Conservation (phyloP, 192 early-diverging fungal genomes). For the Coemansia sp. region DNA sequence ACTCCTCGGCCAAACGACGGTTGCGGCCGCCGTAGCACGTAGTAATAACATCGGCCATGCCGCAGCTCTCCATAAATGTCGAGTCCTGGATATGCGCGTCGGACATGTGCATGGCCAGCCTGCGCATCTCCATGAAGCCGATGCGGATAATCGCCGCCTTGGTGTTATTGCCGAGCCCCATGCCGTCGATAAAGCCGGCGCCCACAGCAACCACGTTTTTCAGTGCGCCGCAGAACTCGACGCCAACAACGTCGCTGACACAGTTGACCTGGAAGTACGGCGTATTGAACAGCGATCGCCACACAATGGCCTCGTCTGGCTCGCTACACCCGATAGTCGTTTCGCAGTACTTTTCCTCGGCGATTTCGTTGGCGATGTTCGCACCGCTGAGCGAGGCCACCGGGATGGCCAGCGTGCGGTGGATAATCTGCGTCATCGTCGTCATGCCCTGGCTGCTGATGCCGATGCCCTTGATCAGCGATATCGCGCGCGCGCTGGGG, state of each 20-base stretch:
- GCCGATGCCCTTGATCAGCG: constrained; percentile 93
- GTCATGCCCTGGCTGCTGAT: constrained; percentile 71
- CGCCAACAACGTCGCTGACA: constrained; percentile 84
- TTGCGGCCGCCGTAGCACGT: constrained; percentile 98
- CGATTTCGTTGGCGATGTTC: constrained; percentile 97
- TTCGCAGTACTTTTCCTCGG: constrained; percentile 92
- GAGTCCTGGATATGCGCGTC: constrained; percentile 78
- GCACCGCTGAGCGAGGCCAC: constrained; percentile 89
- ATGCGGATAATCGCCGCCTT: constrained; percentile 97
- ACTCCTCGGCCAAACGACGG: constrained; percentile 88
- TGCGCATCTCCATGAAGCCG: constrained; percentile 94
- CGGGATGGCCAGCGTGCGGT: constrained; percentile 71
- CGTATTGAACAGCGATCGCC: constrained; percentile 81
- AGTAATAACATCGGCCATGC: constrained; percentile 94
- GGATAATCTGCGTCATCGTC: constrained; percentile 80
- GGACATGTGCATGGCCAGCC: constrained; percentile 83
- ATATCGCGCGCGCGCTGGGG: constrained; percentile 80
- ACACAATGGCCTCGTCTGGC: constrained; percentile 71
- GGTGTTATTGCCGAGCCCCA: constrained; percentile 91
- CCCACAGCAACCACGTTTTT: constrained; percentile 99
- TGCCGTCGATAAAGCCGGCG: constrained; percentile 92
- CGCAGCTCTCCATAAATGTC: constrained; percentile 97
- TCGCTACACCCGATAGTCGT: constrained; percentile 84
- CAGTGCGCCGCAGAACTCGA: constrained; percentile 96
- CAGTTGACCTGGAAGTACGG: constrained; percentile 86